Base-by-base conservation (phyloP, 768 basidiomycete genomes). In the Tricholoma sp. region DNA sequence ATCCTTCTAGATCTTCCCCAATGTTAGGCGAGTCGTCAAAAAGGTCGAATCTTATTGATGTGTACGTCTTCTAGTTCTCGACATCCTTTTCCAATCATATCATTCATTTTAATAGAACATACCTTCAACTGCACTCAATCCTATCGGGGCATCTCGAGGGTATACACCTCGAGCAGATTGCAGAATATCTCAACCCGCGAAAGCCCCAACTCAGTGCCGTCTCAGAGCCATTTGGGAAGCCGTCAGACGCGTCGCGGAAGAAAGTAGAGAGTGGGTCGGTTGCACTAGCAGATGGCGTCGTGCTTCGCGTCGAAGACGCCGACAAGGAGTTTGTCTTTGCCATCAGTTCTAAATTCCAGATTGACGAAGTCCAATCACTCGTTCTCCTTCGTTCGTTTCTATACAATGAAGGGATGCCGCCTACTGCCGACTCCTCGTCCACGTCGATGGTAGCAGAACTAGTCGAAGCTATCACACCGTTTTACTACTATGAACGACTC, bases 331-430 rank as follows among this genome's bases (percentile, higher is more conserved):
- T 84, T 61, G 78, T 87, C 50, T 73, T 81, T 59, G 84, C 87
- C 50, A 81, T 97, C 62, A 91, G 92, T 72, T 68, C 77, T 43
- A 79, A 78, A 57, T 86, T 92, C 68, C 75, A 82, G 27, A 84
- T 96, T 21, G 91, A 95, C 71, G 83, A 95, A 64, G 75, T 93
- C 1, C 83, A 88, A n/a, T 85, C 91, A 0, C 77, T 89, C 43
- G 72, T 87, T 4, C 78, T 95, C 5, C 74, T 92, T 19, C 83
- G 87, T 11, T 86, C 89, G 0, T 94, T 89, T 65, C 74, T 90
- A 8, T 87, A 88, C 72, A 88, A 92, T 67, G 81, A 86, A 67
- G 89, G 88, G 4, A 74, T 89, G 7, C 84, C 85, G 9, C 67
- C 80, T 10, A 71, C 68, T 19, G 72, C 80, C 0, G 77, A 75